Percentiles rank a stretch among this genome's conserved stretches.
Evolutionary conservation across 176 grass and related monocot genomes (phyloP).

Genomic region (Saccharum officinarum): DNA sequence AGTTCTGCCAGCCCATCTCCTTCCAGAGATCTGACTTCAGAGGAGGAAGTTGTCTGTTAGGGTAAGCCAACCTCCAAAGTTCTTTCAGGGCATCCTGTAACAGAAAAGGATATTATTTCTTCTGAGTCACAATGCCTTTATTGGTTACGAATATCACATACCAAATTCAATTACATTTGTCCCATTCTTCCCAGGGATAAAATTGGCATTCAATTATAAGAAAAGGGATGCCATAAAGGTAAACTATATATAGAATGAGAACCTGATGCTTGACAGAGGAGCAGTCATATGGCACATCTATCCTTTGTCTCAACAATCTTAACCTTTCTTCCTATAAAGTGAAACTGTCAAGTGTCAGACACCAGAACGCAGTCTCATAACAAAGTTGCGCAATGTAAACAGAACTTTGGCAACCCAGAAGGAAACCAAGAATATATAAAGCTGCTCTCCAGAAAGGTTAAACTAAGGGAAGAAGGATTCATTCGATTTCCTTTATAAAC

Average conservation of each 20-base stretch:
- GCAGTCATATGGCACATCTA: conserved; percentile 65
- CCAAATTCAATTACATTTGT: conserved; percentile 2
- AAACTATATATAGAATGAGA: conserved; percentile 12
- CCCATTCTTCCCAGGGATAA: conserved; percentile 9
- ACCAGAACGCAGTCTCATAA: not conserved
- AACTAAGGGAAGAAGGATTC: not conserved
- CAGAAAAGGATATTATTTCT: conserved; percentile 12
- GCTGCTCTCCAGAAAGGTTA: not conserved
- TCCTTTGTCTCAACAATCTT: conserved; percentile 64
- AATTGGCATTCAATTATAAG: conserved; percentile 17
- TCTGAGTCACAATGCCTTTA: not conserved
- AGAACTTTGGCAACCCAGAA: not conserved
- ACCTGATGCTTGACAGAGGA: conserved; percentile 69
- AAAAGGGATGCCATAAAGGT: not conserved
- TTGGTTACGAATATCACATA: conserved; percentile 2
- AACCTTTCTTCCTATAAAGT: conserved; percentile 70
- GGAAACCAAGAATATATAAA: not conserved
- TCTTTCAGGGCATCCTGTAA: conserved; percentile 84
- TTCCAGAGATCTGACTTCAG: conserved; percentile 91
- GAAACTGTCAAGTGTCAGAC: conserved; percentile 27
- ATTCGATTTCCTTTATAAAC: not conserved
- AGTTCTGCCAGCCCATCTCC: conserved; percentile 95
- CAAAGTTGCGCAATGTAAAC: not conserved
- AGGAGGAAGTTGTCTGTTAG: conserved; percentile 66
- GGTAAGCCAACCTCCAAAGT: conserved; percentile 83